Evolutionary conservation across 441 rosid genomes (phyloP), one percentile per base, ranked within the genome.

Genomic region (Sinapis alba): DNA sequence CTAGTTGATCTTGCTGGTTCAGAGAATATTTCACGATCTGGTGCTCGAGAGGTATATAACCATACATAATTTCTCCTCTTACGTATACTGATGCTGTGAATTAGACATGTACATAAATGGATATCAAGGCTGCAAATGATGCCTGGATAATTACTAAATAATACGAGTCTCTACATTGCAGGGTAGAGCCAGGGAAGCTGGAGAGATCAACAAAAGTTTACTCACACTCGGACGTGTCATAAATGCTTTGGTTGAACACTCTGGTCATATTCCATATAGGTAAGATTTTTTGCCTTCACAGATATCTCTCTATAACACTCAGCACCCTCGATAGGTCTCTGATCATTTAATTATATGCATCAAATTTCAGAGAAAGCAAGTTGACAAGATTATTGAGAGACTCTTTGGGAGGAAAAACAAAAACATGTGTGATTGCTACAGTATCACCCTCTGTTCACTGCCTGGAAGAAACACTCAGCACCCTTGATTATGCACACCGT

Each of bases 121-220:
- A 7, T 59, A 18, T 27, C 26, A 65, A 27, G 24, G 60, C 20
- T 21, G 54, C n/a, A 10, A 11, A 54, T 27, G 3, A 21, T 53
- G n/a, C 10, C 20, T 51, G 6, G 6, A 38, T 54, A 36, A 43
- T 34, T 15, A 34, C 62, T 47, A 51, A 68, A 58, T 71, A 78
- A 69, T 79, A 68, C 65, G 59, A 58, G 27, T 67, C 50, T 11
- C 73, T 41, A 45, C 67, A 67, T 80, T 85, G 79, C 88, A 95
- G 99, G 97, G 99, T 53, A 86, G 99, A 86, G 99, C 98, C 76
- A 91, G 99, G 87, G 99, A 95, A 86, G 99, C 98, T 73, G 98
- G 99, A 27, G 99, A 93, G 88, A 96, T 96, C 72, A 96, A 91
- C 81, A 96, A 96, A 83, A 96, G 99, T 84, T 88, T 95, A 88